Conservation (phyloP, 2,329 filamentous ascomycete genomes). For the Nannizziopsis arthrosporioides region DNA sequence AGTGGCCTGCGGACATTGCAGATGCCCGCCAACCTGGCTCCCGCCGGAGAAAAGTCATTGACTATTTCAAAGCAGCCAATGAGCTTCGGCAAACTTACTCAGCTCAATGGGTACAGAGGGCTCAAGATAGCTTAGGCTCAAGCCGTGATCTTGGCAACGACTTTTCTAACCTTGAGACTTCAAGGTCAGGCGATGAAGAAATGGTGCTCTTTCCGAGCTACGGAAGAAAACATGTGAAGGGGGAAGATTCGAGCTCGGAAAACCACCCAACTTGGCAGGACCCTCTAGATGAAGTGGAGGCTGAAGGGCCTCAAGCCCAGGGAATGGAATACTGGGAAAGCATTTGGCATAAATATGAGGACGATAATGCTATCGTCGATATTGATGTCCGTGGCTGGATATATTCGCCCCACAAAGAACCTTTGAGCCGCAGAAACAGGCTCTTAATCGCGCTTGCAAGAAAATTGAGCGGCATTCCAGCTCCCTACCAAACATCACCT, state of each 20-base stretch:
- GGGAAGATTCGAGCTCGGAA: conserved; percentile 22
- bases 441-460: conserved; percentile 76
- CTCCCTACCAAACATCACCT: conserved; percentile 39
- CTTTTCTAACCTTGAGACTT: conserved; percentile 76
- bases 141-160: conserved; percentile 53
- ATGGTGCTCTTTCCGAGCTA: conserved; percentile 95
- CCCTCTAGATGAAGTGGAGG: conserved; percentile 19
- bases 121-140: conserved; percentile 34
- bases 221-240: conserved; percentile 57
- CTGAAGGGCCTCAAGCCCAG: conserved; percentile 33
- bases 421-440: conserved; percentile 76
- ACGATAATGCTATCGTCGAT: conserved; percentile 76
- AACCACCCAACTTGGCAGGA: conserved; percentile 18
- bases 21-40: conserved; percentile 49
- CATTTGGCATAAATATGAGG: conserved; percentile 68
- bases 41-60: conserved; percentile 66
- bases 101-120: conserved; percentile 43
- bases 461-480: conserved; percentile 74
- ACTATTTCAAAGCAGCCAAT: conserved; percentile 59
- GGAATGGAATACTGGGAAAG: conserved; percentile 65
- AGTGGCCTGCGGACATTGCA: conserved; percentile 19
- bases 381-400: conserved; percentile 95
- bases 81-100: conserved; percentile 58
- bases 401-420: conserved; percentile 72
- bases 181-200: conserved; percentile 70